Base-by-base conservation (phyloP, 305 asterid species). In the Ajuga reptans region DNA sequence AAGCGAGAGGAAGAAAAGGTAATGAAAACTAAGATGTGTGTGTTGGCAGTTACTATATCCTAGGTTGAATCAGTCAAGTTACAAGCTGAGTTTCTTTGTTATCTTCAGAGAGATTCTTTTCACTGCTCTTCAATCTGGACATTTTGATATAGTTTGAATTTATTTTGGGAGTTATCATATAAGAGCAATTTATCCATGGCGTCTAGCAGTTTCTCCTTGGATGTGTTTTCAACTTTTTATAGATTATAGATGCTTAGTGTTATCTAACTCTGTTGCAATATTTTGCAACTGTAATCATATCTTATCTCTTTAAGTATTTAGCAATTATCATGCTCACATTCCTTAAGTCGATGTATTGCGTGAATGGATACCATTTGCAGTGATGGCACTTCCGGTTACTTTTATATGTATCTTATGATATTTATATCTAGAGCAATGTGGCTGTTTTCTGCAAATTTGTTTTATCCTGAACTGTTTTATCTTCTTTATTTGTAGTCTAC, bases 1-100 rank as follows among this genome's bases (percentile, higher is more conserved):
- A 90, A 84, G 79, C 84, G 96, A 66, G 97, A 89, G 73, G 98
- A 92, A 77, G 98, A 89, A 53, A 92, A 92, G 95, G 98, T 89
- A 77, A 74, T 3, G 53, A 74, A 61, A 64, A 27, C 58, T 66
- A 34, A 18, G 64, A 53, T 41, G 45, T 53, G 5, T 57, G 33
- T 45, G 18, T 63, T 52, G 11, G 29, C 46, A 24, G 17, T 56
- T 61, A 3, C 45, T 15, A 50, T 67, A 56, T 55, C 15, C 21
- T 11, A 17, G 8, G 17, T 51, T 61, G 27, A 34, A 6, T 51
- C 50, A 6, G 31, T 11, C 55, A 14, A n/a, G 12, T 1, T 66
- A 47, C 68, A 4, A 42, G 31, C 50, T 50, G 63, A 54, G 31
- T 37, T 31, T 52, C 72, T 21, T n/a, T 10, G 18, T 21, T 61